Base-by-base conservation (phyloP, 768 basidiomycete species). In the Mycena floridula region DNA sequence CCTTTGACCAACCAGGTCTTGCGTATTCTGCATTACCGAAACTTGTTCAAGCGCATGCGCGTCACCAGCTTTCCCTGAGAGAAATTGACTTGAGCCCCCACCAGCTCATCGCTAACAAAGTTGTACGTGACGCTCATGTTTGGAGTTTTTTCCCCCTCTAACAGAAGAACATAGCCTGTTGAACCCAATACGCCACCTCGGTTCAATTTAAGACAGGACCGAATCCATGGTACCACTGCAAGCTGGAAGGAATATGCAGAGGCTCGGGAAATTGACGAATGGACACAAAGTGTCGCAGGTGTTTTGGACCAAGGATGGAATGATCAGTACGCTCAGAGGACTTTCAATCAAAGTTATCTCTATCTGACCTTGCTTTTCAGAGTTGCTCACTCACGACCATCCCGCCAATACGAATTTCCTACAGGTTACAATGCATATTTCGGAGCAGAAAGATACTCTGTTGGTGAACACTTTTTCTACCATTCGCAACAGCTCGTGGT, bases 331-430 rank as follows among this genome's bases (percentile, higher is more conserved):
- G 84, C 55, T 9, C 18, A 3, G 7, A 43, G 25, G 26, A 13
- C 30, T 22, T 9, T 15, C 9, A 25, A 21, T 44, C 24, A 22
- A 36, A 9, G 25, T 22, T 30, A 18, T 21, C 4, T 27, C 45
- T 27, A 43, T n/a, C n/a, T n/a, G n/a, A n/a, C 18, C 42, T 18
- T 23, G 26, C 21, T 45, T 37, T 47, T n/a, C 56, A 89, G 88
- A 51, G 68, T 66, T 40, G 85, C 81, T 36, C 67, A 72, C 11
- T 63, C 72, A 43, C 76, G 79, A 30, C 75, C 76, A 5, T 60
- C 70, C 30, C 76, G 76, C 50, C 84, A 78, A 51, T 98, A 95
- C 66, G 96, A 99, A 66, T 97, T 99, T 68, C 90, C 96, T 0
- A 91, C 89, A 25, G 96, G 96, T 1, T 97, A 81, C 67, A 90